Evolutionary conservation across 495 filamentous ascomycete species (phyloP).

Genomic region (Penicillium canescens): DNA sequence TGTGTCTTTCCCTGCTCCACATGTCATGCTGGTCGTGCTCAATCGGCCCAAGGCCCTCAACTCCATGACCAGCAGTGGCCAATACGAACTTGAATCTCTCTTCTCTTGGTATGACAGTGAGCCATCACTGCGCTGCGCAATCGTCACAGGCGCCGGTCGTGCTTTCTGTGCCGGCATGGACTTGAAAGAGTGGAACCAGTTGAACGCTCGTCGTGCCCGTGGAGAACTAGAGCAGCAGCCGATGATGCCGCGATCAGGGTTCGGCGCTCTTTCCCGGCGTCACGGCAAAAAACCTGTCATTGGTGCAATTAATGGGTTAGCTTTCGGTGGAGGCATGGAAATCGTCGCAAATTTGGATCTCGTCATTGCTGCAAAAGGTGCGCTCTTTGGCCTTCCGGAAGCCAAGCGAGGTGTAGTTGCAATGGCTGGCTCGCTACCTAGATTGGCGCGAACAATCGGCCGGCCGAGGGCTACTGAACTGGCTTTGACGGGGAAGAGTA

Average conservation of each 20-base stretch:
- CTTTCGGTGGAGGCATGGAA: conserved; percentile 69
- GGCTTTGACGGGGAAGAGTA: conserved; percentile 57
- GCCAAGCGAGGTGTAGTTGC: conserved; percentile 64
- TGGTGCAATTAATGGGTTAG: conserved; percentile 64
- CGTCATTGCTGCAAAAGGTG: conserved; percentile 53
- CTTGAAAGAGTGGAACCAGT: conserved; percentile 25
- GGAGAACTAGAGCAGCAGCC: conserved; percentile 7
- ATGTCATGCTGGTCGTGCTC: conserved; percentile 33
- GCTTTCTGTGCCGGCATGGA: conserved; percentile 47
- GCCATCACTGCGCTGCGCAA: conserved; percentile 43
- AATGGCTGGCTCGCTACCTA: conserved; percentile 65
- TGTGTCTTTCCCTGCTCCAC: conserved; percentile 32
- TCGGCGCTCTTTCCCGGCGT: conserved; percentile 31
- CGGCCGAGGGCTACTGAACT: conserved; percentile 66
- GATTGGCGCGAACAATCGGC: conserved; percentile 61
- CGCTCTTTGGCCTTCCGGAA: conserved; percentile 62
- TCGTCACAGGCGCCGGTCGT: conserved; percentile 48
- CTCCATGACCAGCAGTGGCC: conserved; percentile 39
- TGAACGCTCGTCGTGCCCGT: conserved; percentile 11
- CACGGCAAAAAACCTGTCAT: conserved; percentile 55
- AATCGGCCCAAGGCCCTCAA: conserved; percentile 40
- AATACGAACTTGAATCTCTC: conserved; percentile 44
- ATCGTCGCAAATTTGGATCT: conserved; percentile 65
- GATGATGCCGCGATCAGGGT: conserved; percentile 21
- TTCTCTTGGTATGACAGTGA: conserved; percentile 50